These are phyloP conservation scores for Dactylorhiza incarnata DNA, from an alignment of 106 monocot species.

Conservation along the genomic window DNA sequence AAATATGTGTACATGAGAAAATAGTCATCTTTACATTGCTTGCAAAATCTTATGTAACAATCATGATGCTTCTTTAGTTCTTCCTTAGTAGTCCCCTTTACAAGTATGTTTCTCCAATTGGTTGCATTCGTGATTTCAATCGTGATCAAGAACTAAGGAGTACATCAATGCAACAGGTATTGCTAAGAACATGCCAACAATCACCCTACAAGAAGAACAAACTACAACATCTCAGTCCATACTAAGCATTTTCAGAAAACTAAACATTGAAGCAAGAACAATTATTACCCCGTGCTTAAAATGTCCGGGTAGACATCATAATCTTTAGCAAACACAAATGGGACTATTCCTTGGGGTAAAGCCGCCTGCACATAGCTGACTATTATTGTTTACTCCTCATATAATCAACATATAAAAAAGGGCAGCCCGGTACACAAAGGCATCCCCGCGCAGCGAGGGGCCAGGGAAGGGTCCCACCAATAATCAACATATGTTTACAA, in stretches of 20 bases:
- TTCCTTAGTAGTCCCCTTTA: not conserved
- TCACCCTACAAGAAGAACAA: constrained; percentile 40
- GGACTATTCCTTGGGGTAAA: constrained; percentile 77
- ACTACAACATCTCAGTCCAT: not conserved
- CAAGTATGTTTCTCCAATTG: not conserved
- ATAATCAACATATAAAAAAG: not conserved
- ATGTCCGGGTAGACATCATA: constrained; percentile 69
- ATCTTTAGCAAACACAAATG: constrained; percentile 86
- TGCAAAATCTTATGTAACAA: not conserved
- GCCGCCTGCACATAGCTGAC: constrained; percentile 38
- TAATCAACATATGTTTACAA: no score
- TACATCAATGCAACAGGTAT: constrained; percentile 61
- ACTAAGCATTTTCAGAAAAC: not conserved
- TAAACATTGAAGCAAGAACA: not conserved
- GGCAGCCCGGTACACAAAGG: no score
- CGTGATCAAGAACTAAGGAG: constrained; percentile 35
- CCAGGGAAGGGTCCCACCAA: no score
- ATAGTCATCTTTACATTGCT: not conserved
- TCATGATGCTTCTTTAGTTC: not conserved
- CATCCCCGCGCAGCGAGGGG: no score
- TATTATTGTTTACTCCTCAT: not conserved
- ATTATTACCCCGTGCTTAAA: constrained; percentile 66
- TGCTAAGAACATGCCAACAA: constrained; percentile 61
- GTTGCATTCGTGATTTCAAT: not conserved
- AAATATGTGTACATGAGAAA: not conserved